phyloP scores from a whole-genome alignment of 257 asterid genomes.

The Fraxinus excelsior region DNA sequence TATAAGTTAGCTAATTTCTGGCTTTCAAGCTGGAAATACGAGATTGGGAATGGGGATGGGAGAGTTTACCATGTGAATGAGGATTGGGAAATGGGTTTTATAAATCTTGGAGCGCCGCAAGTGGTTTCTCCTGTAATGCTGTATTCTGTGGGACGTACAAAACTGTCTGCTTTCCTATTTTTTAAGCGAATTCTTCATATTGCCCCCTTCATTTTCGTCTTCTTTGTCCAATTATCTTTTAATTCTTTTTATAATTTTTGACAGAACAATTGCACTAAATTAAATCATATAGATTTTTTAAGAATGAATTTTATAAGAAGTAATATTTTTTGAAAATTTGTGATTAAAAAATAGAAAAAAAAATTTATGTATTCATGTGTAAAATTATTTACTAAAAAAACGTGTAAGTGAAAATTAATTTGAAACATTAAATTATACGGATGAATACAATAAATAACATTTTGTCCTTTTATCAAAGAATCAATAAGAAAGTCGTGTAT shows the following conservation, averaged over 20 bases:
- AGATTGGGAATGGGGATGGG: not conserved
- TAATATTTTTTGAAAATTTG: too few relatives aligned
- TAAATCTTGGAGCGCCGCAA: conserved; percentile 28
- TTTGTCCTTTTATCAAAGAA: too few relatives aligned
- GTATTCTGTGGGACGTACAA: conserved; percentile 20
- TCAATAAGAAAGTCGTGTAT: not conserved
- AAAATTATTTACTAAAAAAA: too few relatives aligned
- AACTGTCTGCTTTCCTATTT: conserved; percentile 19
- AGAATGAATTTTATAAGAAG: too few relatives aligned
- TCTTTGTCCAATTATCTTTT: not conserved
- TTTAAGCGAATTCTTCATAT: not conserved
- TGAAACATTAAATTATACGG: too few relatives aligned
- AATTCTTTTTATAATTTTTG: too few relatives aligned
- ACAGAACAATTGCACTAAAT: too few relatives aligned
- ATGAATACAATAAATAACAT: too few relatives aligned
- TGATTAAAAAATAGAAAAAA: too few relatives aligned
- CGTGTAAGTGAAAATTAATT: too few relatives aligned
- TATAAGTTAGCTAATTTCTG: not conserved
- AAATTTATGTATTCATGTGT: too few relatives aligned
- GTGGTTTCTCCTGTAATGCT: conserved; percentile 33
- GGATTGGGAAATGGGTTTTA: not conserved
- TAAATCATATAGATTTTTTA: too few relatives aligned
- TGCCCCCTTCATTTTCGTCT: not conserved
- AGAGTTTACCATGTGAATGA: not conserved
- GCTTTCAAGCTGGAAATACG: not conserved